Percentiles rank a stretch among this genome's conserved stretches.
phyloP scores from a whole-genome alignment of 1,284 basidiomycete species.

The Polyporus tsugae region DNA sequence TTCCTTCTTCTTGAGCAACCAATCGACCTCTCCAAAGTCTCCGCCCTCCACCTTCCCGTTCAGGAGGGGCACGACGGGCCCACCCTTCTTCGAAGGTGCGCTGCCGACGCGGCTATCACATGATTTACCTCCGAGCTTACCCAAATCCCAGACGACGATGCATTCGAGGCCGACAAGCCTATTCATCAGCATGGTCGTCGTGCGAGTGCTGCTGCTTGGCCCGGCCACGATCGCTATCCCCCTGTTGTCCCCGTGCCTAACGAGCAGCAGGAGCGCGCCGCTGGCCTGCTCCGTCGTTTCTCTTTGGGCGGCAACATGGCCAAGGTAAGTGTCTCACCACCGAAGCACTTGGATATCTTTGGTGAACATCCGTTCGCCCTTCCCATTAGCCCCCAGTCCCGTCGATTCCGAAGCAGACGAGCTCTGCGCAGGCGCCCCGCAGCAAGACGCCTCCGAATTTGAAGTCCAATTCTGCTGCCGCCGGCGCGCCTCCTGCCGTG shows the following conservation, averaged over 20 bases:
- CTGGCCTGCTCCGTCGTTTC: slow-evolving; percentile 73
- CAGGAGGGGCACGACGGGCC: slow-evolving; percentile 46
- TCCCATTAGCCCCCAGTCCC: slow-evolving; percentile 34
- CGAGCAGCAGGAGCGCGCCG: slow-evolving; percentile 65
- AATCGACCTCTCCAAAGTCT: slow-evolving; percentile 58
- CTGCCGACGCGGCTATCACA: slow-evolving; percentile 15
- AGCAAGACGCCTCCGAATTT: slow-evolving; percentile 31
- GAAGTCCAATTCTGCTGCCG: slow-evolving; percentile 18
- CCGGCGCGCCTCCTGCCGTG: slow-evolving; percentile 8
- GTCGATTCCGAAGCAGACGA: slow-evolving; percentile 23
- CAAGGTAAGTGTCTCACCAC: slow-evolving; percentile 51
- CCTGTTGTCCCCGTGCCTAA: slow-evolving; percentile 51
- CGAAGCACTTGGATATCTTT: slow-evolving; percentile 10
- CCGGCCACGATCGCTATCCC: slow-evolving; percentile 52
- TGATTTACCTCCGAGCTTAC: slow-evolving; percentile 16
- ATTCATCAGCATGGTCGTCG: slow-evolving; percentile 41
- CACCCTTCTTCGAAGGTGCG: slow-evolving; percentile 70
- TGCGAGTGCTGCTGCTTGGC: slow-evolving; percentile 48
- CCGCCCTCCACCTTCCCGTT: slow-evolving; percentile 62
- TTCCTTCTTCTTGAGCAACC: slow-evolving; percentile 65
- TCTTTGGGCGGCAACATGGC: slow-evolving; percentile 67
- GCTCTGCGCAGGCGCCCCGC: slow-evolving; percentile 24
- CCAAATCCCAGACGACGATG: slow-evolving; percentile 46
- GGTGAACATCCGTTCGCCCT: not conserved
- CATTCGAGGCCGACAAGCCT: slow-evolving; percentile 44